Percentiles rank a stretch among this genome's conserved stretches.
These are phyloP conservation scores for Cucurbita ficifolia DNA, from an alignment of 306 rosid genomes.

Conservation along the genomic window DNA sequence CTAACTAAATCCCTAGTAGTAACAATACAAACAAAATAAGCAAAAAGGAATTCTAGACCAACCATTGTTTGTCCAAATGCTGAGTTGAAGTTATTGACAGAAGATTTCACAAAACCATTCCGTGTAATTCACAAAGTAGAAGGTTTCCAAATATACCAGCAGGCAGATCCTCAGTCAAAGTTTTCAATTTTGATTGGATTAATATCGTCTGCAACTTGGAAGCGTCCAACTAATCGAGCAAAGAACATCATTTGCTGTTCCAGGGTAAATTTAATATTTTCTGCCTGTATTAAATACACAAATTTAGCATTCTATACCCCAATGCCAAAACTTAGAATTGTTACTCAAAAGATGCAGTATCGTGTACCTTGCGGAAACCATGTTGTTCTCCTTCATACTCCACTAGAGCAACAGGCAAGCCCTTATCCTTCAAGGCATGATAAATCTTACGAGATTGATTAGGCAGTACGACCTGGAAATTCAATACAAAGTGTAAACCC, in stretches of 20 bases:
- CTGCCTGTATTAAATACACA: conserved; percentile 45
- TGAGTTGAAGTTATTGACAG: neutral
- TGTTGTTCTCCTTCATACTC: conserved; percentile 96
- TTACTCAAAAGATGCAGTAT: no score
- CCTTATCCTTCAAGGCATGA: conserved; percentile 65
- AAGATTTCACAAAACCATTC: neutral
- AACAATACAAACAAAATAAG: no score
- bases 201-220: conserved; percentile 68
- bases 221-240: conserved; percentile 67
- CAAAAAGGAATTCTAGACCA: no score
- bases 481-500: neutral
- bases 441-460: conserved; percentile 75
- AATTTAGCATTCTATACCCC: neutral
- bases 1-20: no score
- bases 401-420: conserved; percentile 81
- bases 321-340: no score
- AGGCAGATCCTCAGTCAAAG: conserved; percentile 21
- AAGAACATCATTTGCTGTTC: conserved; percentile 99
- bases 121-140: neutral
- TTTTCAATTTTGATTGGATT: conserved; percentile 72
- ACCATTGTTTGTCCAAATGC: neutral
- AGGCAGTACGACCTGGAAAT: conserved; percentile 64
- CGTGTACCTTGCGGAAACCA: conserved; percentile 77
- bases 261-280: conserved; percentile 77
- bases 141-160: conserved; percentile 7